Evolutionary conservation across 805 yeast genomes (phyloP).

Genomic region (Wickerhamomyces bovis): DNA sequence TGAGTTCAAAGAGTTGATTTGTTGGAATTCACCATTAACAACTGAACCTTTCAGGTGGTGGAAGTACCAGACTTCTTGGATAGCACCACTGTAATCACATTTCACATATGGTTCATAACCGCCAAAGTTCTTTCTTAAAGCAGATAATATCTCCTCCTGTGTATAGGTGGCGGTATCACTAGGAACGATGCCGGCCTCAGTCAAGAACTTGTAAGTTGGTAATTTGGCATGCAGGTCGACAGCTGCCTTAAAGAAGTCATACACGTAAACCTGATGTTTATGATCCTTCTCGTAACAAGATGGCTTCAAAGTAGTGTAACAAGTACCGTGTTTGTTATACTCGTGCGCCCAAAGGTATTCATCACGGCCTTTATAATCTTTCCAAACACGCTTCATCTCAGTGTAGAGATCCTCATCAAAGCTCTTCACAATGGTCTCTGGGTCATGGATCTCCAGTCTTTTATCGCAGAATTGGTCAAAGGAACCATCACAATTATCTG

Average conservation of each 20-base stretch:
- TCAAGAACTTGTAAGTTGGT: conserved; percentile 64
- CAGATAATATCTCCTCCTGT: conserved; percentile 46
- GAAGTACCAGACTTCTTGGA: conserved; percentile 65
- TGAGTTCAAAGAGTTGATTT: conserved; percentile 50
- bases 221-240: conserved; percentile 50
- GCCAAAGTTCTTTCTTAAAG: conserved; percentile 45
- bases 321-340: conserved; percentile 91
- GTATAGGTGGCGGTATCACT: conserved; percentile 50
- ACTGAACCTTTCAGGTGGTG: conserved; percentile 71
- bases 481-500: conserved; percentile 80
- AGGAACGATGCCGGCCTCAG: conserved; percentile 69
- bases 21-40: conserved; percentile 54
- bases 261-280: conserved; percentile 37
- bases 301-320: conserved; percentile 75
- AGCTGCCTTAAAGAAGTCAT: conserved; percentile 62
- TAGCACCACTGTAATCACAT: conserved; percentile 47
- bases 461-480: conserved; percentile 75
- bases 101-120: conserved; percentile 48
- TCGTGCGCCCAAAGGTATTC: conserved; percentile 82
- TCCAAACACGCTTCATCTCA: conserved; percentile 63
- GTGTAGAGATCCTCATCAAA: conserved; percentile 47
- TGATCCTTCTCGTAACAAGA: conserved; percentile 47
- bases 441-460: conserved; percentile 45
- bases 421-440: conserved; percentile 37
- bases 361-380: conserved; percentile 63